These are phyloP conservation scores for Fomitiporia mediterranea DNA, from an alignment of 1,284 basidiomycete genomes.

Conservation along the genomic window DNA sequence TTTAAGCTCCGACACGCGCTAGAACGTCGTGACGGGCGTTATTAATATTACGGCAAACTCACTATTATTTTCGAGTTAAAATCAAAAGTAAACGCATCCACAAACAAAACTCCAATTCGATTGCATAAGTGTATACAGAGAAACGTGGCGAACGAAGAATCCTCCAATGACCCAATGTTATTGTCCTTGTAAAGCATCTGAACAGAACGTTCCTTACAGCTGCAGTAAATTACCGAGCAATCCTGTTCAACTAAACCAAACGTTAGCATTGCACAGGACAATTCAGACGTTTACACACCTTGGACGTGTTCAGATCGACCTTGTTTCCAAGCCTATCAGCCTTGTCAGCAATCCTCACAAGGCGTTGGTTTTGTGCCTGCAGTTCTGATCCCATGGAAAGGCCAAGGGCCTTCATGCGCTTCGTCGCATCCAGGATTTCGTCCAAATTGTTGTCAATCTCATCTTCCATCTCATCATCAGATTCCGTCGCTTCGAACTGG, in stretches of 20 bases:
- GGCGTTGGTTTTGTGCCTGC: conserved; percentile 69
- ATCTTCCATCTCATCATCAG: conserved; percentile 95
- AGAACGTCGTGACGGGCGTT: background rate
- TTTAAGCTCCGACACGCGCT: background rate
- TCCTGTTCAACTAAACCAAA: conserved; percentile 7
- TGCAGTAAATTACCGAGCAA: background rate
- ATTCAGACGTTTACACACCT: conserved; percentile 39
- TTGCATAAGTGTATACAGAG: background rate
- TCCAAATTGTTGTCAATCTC: conserved; percentile 90
- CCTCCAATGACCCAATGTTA: background rate
- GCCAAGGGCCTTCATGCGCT: conserved; percentile 81
- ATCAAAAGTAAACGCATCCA: background rate
- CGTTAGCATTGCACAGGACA: conserved; percentile 1
- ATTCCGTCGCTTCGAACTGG: conserved; percentile 92
- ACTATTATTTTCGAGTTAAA: background rate
- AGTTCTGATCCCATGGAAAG: conserved; percentile 82
- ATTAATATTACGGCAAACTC: background rate
- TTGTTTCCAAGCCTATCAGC: conserved; percentile 58
- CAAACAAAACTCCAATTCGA: background rate
- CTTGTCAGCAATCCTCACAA: conserved; percentile 68
- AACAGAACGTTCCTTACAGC: background rate
- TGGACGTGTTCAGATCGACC: conserved; percentile 66
- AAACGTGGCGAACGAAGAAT: background rate
- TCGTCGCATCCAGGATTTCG: conserved; percentile 80
- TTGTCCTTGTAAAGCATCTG: background rate